Evolutionary conservation across 495 filamentous ascomycete genomes (phyloP).

Genomic region (Podospora conica): DNA sequence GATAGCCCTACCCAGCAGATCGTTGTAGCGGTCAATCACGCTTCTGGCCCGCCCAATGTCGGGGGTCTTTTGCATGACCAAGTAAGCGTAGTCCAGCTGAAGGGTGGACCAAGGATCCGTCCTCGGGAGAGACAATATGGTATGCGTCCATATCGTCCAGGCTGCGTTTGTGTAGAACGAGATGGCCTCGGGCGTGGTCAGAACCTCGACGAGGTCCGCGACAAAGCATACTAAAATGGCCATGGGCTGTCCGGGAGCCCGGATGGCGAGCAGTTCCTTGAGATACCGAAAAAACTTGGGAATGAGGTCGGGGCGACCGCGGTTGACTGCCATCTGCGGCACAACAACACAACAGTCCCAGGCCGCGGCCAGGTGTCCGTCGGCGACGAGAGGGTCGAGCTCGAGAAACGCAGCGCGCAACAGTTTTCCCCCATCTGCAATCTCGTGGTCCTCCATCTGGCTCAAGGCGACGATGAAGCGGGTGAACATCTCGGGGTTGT

Average conservation of each 20-base stretch:
- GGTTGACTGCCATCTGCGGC: slow-evolving; percentile 10
- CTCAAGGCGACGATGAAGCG: slow-evolving; percentile 11
- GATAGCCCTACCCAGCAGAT: background rate
- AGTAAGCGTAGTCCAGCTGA: background rate
- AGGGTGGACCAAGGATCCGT: background rate
- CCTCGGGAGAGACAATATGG: background rate
- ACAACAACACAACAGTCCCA: slow-evolving; percentile 18
- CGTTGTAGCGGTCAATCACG: background rate
- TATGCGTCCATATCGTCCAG: background rate
- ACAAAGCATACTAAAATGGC: background rate
- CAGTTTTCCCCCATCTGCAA: slow-evolving; percentile 4
- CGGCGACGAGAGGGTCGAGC: slow-evolving; percentile 10
- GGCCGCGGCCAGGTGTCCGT: slow-evolving; percentile 15
- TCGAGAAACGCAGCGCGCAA: slow-evolving; percentile 16
- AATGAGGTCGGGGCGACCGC: slow-evolving; percentile 9
- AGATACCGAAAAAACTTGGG: slow-evolving; percentile 13
- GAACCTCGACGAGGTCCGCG: background rate
- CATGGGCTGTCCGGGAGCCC: slow-evolving; percentile 6
- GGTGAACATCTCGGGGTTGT: slow-evolving; percentile 12
- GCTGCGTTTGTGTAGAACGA: slow-evolving; percentile 3
- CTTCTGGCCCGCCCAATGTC: background rate
- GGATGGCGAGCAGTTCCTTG: background rate
- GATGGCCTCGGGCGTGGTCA: background rate
- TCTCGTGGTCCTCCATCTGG: background rate
- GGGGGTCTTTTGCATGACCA: background rate